phyloP scores from a whole-genome alignment of 2,329 filamentous ascomycete genomes.

The Fusarium kyushuense region DNA sequence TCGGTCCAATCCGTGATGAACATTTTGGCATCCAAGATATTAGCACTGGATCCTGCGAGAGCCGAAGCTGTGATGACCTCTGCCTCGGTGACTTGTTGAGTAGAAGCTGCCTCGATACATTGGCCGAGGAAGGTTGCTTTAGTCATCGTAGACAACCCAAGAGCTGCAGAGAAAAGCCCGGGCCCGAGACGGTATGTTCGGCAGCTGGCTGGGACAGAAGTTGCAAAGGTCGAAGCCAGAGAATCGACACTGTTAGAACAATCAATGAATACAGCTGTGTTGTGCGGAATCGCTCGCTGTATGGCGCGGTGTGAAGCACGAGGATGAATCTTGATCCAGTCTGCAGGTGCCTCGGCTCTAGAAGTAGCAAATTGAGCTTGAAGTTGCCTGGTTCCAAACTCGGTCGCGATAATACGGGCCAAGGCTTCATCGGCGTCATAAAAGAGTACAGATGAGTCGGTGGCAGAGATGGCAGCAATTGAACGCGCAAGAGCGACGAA shows the following conservation, averaged over 20 bases:
- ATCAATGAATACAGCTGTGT: neutral
- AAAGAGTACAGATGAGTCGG: neutral
- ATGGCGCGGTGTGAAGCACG: neutral
- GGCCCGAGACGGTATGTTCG: neutral
- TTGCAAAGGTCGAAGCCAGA: neutral
- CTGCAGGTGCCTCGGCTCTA: neutral
- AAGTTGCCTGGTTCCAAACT: neutral
- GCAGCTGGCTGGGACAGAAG: neutral
- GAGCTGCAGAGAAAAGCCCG: neutral
- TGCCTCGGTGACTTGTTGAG: neutral
- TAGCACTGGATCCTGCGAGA: neutral
- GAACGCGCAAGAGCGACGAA: neutral
- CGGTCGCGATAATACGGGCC: neutral
- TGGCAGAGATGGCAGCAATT: neutral
- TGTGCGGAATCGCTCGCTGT: neutral
- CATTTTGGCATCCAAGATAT: neutral
- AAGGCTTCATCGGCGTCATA: neutral
- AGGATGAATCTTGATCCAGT: neutral
- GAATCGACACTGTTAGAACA: neutral
- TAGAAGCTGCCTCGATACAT: neutral
- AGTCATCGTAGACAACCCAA: neutral
- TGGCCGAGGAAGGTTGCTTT: neutral
- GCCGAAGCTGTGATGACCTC: neutral
- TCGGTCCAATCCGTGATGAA: neutral
- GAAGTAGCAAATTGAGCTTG: neutral